phyloP scores from a whole-genome alignment of 805 yeast species.

The Candida cerambycidarum region DNA sequence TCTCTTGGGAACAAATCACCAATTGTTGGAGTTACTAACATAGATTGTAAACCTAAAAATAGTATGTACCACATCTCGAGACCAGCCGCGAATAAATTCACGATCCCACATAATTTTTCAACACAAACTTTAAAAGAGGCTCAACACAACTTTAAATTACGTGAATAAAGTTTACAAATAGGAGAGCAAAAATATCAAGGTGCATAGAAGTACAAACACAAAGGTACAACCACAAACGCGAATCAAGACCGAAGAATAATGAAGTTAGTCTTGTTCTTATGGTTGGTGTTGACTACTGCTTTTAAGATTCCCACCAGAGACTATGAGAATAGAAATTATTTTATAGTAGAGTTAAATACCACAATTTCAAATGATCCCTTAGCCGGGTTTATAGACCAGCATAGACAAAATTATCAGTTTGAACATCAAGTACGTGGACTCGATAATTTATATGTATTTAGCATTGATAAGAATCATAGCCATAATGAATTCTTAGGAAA shows the following conservation, averaged over 20 bases:
- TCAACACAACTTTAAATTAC: not conserved
- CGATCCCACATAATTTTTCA: not conserved
- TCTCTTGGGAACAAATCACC: not conserved
- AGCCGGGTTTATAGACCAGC: slow-evolving; percentile 32
- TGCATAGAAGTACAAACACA: too few relatives aligned
- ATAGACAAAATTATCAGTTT: slow-evolving; percentile 41
- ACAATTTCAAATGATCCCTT: slow-evolving; percentile 24
- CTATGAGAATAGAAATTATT: slow-evolving; percentile 53
- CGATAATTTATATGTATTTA: slow-evolving; percentile 66
- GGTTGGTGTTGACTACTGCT: slow-evolving; percentile 1
- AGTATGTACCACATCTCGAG: not conserved
- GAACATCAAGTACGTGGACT: slow-evolving; percentile 67
- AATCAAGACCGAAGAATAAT: not conserved
- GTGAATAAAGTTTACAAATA: not conserved
- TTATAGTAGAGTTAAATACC: slow-evolving; percentile 57
- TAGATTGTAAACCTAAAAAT: not conserved
- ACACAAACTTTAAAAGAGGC: not conserved
- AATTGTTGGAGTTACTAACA: not conserved
- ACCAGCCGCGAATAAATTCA: not conserved
- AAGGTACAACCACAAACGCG: not conserved
- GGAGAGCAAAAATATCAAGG: too few relatives aligned
- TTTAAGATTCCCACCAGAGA: slow-evolving; percentile 14
- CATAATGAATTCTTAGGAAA: slow-evolving; percentile 37
- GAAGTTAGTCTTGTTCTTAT: not conserved
- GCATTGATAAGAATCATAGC: slow-evolving; percentile 43